Conservation (phyloP, 2,329 filamentous ascomycete species). For the Cytospora piceicola region DNA sequence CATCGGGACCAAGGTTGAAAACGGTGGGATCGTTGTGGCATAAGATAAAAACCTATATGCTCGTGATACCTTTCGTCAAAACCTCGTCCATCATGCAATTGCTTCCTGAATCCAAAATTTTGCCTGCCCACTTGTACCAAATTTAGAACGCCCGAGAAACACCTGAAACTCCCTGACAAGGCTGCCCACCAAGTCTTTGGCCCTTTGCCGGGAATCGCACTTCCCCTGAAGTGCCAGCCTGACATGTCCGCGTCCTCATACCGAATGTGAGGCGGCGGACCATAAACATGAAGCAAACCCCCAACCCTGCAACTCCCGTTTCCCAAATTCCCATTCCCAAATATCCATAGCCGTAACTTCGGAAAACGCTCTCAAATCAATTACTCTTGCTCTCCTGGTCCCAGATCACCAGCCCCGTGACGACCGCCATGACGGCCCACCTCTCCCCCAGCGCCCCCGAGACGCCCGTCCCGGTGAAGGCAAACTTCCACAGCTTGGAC, state of each 20-base stretch:
- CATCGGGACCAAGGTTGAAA: not conserved
- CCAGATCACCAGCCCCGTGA: conserved; percentile 43
- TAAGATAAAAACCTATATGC: not conserved
- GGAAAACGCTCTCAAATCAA: conserved; percentile 1
- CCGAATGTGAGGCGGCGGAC: not conserved
- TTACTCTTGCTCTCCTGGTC: conserved; percentile 38
- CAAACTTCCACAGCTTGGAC: conserved; percentile 44
- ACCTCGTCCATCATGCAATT: not conserved
- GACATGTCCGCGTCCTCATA: not conserved
- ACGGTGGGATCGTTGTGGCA: conserved; percentile 14
- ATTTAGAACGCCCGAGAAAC: not conserved
- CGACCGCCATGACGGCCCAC: conserved; percentile 49
- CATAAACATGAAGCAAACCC: not conserved
- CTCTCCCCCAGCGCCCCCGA: conserved; percentile 46
- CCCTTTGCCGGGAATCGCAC: not conserved
- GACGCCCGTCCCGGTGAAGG: conserved; percentile 46
- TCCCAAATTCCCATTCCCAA: not conserved
- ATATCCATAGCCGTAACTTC: not conserved
- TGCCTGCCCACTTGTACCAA: not conserved
- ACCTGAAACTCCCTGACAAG: not conserved
- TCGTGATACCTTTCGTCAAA: not conserved
- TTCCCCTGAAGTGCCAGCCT: not conserved
- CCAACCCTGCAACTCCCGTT: not conserved
- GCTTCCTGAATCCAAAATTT: not conserved
- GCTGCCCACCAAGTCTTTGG: too few species aligned